phyloP scores from a whole-genome alignment of 352 stramenopile species.

The Aphanomyces invadans region DNA sequence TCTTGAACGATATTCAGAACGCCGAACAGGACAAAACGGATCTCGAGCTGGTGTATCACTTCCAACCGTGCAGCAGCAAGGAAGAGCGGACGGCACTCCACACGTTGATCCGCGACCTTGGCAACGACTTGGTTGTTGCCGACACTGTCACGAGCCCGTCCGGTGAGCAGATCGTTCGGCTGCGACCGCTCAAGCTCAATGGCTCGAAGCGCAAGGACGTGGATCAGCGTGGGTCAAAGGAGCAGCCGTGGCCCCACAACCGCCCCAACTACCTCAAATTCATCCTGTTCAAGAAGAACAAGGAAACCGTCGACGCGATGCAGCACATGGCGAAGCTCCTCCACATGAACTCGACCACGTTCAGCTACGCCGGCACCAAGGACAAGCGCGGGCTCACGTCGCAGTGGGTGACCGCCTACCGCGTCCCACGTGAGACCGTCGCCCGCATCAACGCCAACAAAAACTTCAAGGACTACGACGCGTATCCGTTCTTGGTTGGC shows the following conservation, averaged over 20 bases:
- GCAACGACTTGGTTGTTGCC: slow-evolving; percentile 60
- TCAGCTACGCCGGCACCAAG: slow-evolving; percentile 94
- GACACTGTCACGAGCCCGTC: slow-evolving; percentile 74
- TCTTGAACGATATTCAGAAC: slow-evolving; percentile 13
- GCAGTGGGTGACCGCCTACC: slow-evolving; percentile 91
- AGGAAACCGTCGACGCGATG: slow-evolving; percentile 87
- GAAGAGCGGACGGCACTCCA: slow-evolving; percentile 81
- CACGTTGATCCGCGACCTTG: slow-evolving; percentile 63
- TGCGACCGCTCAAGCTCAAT: slow-evolving; percentile 70
- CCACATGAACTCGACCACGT: slow-evolving; percentile 53
- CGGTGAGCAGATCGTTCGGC: slow-evolving; percentile 54
- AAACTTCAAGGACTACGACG: slow-evolving; percentile 41
- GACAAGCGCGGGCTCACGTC: slow-evolving; percentile 95
- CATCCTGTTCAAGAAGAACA: slow-evolving; percentile 96
- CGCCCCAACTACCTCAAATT: slow-evolving; percentile 88
- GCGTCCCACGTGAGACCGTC: slow-evolving; percentile 64
- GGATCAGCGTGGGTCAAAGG: slow-evolving; percentile 43
- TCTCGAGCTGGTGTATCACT: slow-evolving; percentile 14
- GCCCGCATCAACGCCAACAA: slow-evolving; percentile 65
- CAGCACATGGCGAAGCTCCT: slow-evolving; percentile 70
- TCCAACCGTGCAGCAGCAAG: slow-evolving; percentile 68
- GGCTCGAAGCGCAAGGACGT: slow-evolving; percentile 82
- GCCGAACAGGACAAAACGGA: neutral
- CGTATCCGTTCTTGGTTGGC: slow-evolving; percentile 88
- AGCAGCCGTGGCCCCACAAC: slow-evolving; percentile 45